phyloP scores from a whole-genome alignment of 768 basidiomycete species.

The Gloeopeniophorella convolvens region DNA sequence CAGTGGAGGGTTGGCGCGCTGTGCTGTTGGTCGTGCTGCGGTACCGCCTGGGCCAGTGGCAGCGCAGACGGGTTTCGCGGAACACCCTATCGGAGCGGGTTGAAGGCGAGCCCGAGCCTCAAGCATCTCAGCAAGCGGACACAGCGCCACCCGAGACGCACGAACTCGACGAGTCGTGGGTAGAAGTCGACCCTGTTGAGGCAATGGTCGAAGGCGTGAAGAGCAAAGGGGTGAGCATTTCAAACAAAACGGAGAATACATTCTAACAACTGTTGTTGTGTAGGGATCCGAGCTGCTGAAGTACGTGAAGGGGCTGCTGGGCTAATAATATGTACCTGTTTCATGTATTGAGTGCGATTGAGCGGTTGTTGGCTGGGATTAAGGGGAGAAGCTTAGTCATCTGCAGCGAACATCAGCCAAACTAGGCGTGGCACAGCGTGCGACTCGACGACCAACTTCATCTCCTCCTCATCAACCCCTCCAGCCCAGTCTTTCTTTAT shows the following conservation, averaged over 20 bases:
- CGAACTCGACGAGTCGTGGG: conserved; percentile 29
- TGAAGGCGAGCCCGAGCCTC: neutral
- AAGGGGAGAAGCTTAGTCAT: no score
- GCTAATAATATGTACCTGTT: no score
- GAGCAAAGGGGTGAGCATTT: conserved; percentile 62
- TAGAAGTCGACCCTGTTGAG: conserved; percentile 46
- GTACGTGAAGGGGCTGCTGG: conserved; percentile 18
- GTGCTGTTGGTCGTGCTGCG: conserved; percentile 63
- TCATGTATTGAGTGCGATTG: no score
- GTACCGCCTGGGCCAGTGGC: conserved; percentile 55
- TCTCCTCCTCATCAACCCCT: neutral
- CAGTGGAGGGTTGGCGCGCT: conserved; percentile 75
- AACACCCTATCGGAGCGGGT: conserved; percentile 10
- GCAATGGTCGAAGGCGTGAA: conserved; percentile 79
- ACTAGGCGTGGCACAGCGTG: no score
- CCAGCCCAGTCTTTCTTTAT: no score
- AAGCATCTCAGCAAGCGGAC: neutral
- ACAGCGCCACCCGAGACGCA: conserved; percentile 22
- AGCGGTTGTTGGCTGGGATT: no score
- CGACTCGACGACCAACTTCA: no score
- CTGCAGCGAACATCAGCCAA: no score
- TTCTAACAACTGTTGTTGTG: no score
- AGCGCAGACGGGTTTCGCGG: conserved; percentile 33
- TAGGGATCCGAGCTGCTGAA: conserved; percentile 39
- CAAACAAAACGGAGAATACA: no score